Evolutionary conservation across 108 stramenopile species (phyloP).

Genomic region (Pseudonitzschia pungens): DNA sequence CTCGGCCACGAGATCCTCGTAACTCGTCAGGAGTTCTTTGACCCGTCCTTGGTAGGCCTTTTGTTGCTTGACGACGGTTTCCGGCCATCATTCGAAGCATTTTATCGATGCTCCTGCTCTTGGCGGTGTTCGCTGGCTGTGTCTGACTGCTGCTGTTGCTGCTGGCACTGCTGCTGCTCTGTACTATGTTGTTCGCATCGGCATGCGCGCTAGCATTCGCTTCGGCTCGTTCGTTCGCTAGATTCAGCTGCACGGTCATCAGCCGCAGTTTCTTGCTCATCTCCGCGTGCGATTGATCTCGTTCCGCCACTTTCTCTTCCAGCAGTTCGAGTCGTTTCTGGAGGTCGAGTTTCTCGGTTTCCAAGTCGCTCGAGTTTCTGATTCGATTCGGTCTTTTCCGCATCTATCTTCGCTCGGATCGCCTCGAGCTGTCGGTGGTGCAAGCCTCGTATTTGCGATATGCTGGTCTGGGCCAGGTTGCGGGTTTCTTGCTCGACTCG

Average conservation of each 20-base stretch:
- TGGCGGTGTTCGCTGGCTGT: not conserved
- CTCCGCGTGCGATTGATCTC: constrained; percentile 1
- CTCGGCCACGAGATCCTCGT: constrained; percentile 25
- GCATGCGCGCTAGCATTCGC: constrained; percentile 19
- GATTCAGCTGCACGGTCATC: not conserved
- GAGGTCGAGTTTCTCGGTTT: constrained; percentile 20
- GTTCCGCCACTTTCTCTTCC: not conserved
- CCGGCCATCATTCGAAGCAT: constrained; percentile 21
- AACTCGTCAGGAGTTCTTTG: constrained; percentile 11
- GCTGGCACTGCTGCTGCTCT: not conserved
- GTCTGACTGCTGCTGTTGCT: not conserved
- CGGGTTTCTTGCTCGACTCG: constrained; percentile 26
- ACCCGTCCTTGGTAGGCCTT: constrained; percentile 28
- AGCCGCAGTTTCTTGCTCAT: constrained; percentile 21
- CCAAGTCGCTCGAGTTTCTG: constrained; percentile 1
- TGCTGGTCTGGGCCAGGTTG: constrained; percentile 22
- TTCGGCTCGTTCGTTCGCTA: constrained; percentile 12
- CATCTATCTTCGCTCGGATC: constrained; percentile 26
- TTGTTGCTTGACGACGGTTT: constrained; percentile 32
- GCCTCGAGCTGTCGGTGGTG: constrained; percentile 29
- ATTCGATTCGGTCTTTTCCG: constrained; percentile 18
- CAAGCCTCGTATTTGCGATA: constrained; percentile 32
- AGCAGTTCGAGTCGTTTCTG: constrained; percentile 6
- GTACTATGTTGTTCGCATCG: constrained; percentile 6
- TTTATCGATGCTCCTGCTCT: not conserved